A percentile compares a stretch with the other conserved stretches of the same genome.
These are phyloP conservation scores for Aspergillus sclerotioniger DNA, from an alignment of 495 filamentous ascomycete species.

Conservation along the genomic window DNA sequence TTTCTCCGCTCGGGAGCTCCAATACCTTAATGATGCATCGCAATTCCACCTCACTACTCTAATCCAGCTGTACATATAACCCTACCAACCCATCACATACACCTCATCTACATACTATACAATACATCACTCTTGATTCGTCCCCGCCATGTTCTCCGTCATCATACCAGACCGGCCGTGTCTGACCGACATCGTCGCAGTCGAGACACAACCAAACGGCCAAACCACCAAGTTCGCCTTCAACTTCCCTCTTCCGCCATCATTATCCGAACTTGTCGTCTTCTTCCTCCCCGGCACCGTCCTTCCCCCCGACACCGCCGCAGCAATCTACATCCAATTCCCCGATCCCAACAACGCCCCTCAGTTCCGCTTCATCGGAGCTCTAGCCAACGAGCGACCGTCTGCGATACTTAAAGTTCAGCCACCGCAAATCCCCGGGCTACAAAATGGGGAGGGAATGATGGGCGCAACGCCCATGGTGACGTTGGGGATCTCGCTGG, in stretches of 20 bases:
- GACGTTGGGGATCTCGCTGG: conserved; percentile 80
- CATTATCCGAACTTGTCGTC: conserved; percentile 78
- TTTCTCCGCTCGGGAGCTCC: neutral
- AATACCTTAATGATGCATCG: neutral
- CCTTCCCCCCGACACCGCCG: conserved; percentile 73
- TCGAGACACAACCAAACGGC: conserved; percentile 46
- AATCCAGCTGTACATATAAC: neutral
- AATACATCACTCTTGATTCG: neutral
- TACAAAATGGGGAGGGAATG: conserved; percentile 42
- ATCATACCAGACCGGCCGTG: conserved; percentile 58
- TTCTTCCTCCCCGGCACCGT: conserved; percentile 81
- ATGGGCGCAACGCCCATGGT: conserved; percentile 46
- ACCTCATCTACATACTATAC: neutral
- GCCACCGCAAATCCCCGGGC: conserved; percentile 27
- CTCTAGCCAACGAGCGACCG: conserved; percentile 82
- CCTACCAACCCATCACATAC: neutral
- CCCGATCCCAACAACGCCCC: conserved; percentile 42
- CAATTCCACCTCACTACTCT: neutral
- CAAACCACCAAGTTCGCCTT: conserved; percentile 68
- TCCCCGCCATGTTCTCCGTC: conserved; percentile 53
- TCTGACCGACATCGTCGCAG: conserved; percentile 56
- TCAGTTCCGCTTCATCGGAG: conserved; percentile 80
- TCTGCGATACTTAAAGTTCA: conserved; percentile 79
- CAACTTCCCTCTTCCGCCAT: conserved; percentile 52
- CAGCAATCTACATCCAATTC: conserved; percentile 82